phyloP scores from a whole-genome alignment of 768 basidiomycete species.

The Lepiota venenata region DNA sequence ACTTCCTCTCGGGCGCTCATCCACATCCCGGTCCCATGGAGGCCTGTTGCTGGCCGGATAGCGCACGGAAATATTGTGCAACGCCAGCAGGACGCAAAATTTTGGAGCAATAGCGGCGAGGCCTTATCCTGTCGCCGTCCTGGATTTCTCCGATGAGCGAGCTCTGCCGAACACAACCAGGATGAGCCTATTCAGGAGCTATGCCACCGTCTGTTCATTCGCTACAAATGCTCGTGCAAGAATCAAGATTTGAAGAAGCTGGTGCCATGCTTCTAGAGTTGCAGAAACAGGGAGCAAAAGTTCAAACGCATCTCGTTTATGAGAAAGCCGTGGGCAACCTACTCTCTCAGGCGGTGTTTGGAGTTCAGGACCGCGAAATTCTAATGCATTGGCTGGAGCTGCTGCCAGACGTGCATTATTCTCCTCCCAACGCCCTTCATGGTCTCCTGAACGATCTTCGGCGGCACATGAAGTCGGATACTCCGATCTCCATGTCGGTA shows the following conservation, averaged over 20 bases:
- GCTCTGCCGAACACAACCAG: not conserved
- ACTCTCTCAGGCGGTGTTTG: conserved; percentile 18
- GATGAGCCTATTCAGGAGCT: not conserved
- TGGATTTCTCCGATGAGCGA: not conserved
- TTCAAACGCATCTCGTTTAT: conserved; percentile 34
- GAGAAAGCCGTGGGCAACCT: conserved; percentile 31
- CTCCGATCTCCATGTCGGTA: conserved; percentile 38
- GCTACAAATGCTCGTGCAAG: conserved; percentile 21
- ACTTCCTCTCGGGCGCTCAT: conserved; percentile 30
- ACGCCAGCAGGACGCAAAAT: not conserved
- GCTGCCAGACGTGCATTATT: conserved; percentile 10
- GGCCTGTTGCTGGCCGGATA: not conserved
- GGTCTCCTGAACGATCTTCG: not conserved
- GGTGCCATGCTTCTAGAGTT: conserved; percentile 34
- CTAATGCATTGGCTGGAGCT: conserved; percentile 33
- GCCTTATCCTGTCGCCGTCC: not conserved
- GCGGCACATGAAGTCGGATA: conserved; percentile 15
- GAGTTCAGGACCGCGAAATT: not conserved
- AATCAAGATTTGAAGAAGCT: conserved; percentile 27
- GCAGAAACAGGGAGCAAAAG: conserved; percentile 29
- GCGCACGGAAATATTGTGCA: not conserved
- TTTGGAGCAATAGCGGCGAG: not conserved
- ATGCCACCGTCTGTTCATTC: conserved; percentile 9
- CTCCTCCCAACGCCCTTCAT: not conserved
- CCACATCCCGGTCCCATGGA: conserved; percentile 26